These are phyloP conservation scores for Artemisia annua DNA, from an alignment of 129 eudicot species.

Conservation along the genomic window DNA sequence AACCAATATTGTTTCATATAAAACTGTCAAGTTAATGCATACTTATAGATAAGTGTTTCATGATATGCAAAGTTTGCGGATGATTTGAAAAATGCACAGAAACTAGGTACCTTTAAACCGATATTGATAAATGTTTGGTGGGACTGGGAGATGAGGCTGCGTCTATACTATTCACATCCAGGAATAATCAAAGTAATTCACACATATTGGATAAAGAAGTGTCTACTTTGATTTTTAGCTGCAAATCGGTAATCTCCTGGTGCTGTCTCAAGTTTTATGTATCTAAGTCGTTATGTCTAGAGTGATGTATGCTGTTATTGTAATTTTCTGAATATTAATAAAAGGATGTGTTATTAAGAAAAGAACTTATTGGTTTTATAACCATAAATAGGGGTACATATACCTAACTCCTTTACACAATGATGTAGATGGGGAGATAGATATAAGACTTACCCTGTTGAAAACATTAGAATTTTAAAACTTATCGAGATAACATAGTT, in stretches of 20 bases:
- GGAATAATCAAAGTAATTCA: too few species aligned
- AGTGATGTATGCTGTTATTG: background rate
- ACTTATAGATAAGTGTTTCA: slow-evolving; percentile 17
- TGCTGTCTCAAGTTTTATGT: slow-evolving; percentile 22
- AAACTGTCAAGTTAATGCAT: slow-evolving; percentile 1
- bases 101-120: slow-evolving; percentile 65
- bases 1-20: too few species aligned
- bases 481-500: too few species aligned
- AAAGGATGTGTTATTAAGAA: too few species aligned
- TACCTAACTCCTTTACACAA: too few species aligned
- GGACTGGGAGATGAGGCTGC: slow-evolving; percentile 37
- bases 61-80: slow-evolving; percentile 73
- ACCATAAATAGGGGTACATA: too few species aligned
- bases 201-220: slow-evolving; percentile 76
- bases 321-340: background rate
- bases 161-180: too few species aligned
- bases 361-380: too few species aligned
- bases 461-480: too few species aligned
- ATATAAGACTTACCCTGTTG: too few species aligned
- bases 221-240: slow-evolving; percentile 79
- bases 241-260: slow-evolving; percentile 89
- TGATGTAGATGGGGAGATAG: too few species aligned
- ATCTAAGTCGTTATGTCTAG: too few species aligned
- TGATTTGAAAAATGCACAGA: slow-evolving; percentile 69
- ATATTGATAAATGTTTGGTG: slow-evolving; percentile 51